Evolutionary conservation across 306 rosid species (phyloP).

Genomic region (Lablab purpureus): DNA sequence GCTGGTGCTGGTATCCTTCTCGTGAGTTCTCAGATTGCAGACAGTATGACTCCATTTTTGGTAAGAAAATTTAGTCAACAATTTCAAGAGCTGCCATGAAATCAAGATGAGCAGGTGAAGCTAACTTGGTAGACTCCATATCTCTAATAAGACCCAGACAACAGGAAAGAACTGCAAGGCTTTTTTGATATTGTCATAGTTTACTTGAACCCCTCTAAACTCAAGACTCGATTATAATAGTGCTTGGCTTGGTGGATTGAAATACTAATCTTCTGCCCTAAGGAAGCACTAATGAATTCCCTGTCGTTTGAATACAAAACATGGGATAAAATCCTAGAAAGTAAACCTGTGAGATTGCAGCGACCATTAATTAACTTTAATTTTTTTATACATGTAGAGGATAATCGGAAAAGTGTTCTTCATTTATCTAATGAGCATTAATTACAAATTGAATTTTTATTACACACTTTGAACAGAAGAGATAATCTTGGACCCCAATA

Average conservation of each 20-base stretch:
- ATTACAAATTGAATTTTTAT: too few species aligned
- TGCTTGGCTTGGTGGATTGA: background rate
- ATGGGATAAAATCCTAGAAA: background rate
- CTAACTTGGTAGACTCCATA: constrained; percentile 36
- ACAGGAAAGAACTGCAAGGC: constrained; percentile 4
- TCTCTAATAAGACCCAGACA: constrained; percentile 45
- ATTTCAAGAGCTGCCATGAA: constrained; percentile 33
- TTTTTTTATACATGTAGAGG: too few species aligned
- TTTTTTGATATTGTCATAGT: background rate
- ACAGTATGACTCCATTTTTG: background rate
- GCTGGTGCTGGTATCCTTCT: too few species aligned
- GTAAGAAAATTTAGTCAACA: constrained; percentile 22
- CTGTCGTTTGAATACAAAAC: background rate
- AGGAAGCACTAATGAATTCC: too few species aligned
- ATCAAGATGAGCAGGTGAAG: constrained; percentile 59
- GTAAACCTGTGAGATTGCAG: background rate
- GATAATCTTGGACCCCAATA: too few species aligned
- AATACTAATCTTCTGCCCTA: background rate
- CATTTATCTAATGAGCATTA: too few species aligned
- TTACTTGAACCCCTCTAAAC: constrained; percentile 13
- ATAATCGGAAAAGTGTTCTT: too few species aligned
- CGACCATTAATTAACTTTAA: background rate
- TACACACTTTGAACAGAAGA: too few species aligned
- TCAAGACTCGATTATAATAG: background rate
- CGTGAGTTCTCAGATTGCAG: background rate